Evolutionary conservation across 306 rosid genomes (phyloP), one percentile per base, ranked within the genome.

Genomic region (Rosa chinensis): DNA sequence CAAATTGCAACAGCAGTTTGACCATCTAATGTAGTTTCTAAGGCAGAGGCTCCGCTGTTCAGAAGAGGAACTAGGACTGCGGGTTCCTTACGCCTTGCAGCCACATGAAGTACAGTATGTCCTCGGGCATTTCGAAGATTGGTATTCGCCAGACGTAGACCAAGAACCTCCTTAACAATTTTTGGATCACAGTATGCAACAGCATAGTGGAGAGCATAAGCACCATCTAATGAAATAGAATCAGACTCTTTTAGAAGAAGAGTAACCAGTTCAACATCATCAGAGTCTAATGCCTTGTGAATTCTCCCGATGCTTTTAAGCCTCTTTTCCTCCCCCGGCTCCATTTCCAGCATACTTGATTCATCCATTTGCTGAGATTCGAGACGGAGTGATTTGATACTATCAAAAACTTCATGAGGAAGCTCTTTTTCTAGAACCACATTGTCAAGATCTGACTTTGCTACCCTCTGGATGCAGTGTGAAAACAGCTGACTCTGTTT

Each of bases 61-160:
- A 96, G 77, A 40, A 93, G 86, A 12, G 96, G 89, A 16, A 90
- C 89, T 66, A 95, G 83, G 70, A 95, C 81, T 13, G 93, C 83
- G 48, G 92, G 98, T 78, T 89, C 92, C 83, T 90, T 93, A 18
- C 99, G 90, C 81, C 96, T 88, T 43, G 99, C 98, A 21, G 98
- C 99, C 81, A 93, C 85, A 55, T 95, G 99, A 63, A 93, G 97
- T 71, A 89, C 90, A 0, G 96, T 84, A 73, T 88, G 87, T 37
- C 96, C 96, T 6, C 96, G 82, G 0, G 80, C 42, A 78, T 90
- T 92, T 44, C 72, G 83, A 39, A 58, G 92, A 76, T 87, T 86
- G 84, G 88, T 52, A 82, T 88, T 77, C 10, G 91, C 94, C 85
- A 67, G 67, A 35, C 79, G 84, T 43, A 91, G 81, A 79, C 76